Conservation (phyloP, 1,139 yeast genomes). For the Pichia sp. region DNA sequence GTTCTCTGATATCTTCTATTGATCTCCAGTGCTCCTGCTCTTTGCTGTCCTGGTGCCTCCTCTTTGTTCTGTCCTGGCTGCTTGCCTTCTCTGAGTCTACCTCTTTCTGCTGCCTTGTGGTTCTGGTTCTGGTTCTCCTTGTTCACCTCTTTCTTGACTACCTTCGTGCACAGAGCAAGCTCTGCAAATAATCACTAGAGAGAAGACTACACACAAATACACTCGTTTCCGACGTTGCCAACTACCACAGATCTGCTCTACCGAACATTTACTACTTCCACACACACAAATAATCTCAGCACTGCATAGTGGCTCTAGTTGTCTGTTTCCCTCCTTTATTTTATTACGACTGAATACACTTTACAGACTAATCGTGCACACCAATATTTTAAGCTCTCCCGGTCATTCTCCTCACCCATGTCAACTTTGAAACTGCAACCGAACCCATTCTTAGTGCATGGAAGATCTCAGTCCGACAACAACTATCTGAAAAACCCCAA, state of each 20-base stretch:
- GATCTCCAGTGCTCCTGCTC: neutral
- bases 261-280: neutral
- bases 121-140: conserved; percentile 1
- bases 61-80: neutral
- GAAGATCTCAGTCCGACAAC: conserved; percentile 8
- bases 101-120: neutral
- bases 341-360: too few species aligned
- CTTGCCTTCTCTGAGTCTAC: neutral
- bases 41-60: neutral
- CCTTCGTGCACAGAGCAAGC: neutral
- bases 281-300: too few species aligned
- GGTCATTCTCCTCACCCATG: conserved; percentile 1
- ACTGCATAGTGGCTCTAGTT: too few species aligned
- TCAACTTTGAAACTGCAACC: conserved; percentile 5
- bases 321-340: too few species aligned
- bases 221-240: neutral
- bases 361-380: too few species aligned
- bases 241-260: neutral
- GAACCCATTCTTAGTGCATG: conserved; percentile 12
- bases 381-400: neutral
- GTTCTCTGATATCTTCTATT: neutral
- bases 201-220: neutral
- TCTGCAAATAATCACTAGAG: neutral
- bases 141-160: neutral
- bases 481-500: neutral